These are phyloP conservation scores for Aspergillus proliferans DNA, from an alignment of 2,329 filamentous ascomycete genomes.

Conservation along the genomic window DNA sequence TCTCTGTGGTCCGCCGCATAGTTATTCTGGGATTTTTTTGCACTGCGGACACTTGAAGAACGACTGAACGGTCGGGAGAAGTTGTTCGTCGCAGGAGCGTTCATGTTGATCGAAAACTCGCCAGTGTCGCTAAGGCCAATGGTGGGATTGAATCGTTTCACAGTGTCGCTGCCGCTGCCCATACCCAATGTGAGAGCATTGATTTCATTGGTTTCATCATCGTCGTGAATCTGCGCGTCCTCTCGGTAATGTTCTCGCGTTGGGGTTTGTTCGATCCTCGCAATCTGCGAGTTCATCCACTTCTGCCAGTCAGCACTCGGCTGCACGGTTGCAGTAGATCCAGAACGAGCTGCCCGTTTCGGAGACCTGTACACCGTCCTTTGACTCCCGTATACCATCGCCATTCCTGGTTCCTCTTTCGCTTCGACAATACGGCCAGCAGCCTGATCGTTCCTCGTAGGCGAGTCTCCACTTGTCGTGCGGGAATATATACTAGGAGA, in stretches of 20 bases:
- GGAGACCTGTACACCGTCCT: constrained; percentile 27
- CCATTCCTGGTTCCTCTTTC: constrained; percentile 27
- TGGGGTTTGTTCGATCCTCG: constrained; percentile 22
- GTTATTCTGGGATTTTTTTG: constrained; percentile 10
- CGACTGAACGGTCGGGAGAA: constrained; percentile 34
- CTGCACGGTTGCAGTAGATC: constrained; percentile 6
- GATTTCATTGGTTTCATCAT: constrained; percentile 12
- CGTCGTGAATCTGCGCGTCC: constrained; percentile 29
- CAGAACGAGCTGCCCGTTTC: constrained; percentile 9
- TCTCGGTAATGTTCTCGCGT: constrained; percentile 33
- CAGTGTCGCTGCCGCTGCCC: background rate
- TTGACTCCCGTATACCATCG: constrained; percentile 30
- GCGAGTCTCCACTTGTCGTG: constrained; percentile 30
- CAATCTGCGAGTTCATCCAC: constrained; percentile 34
- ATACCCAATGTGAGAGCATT: background rate
- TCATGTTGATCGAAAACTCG: constrained; percentile 1
- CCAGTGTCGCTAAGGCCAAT: background rate
- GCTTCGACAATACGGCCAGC: constrained; percentile 1
- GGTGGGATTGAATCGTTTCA: background rate
- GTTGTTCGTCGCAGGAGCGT: constrained; percentile 19
- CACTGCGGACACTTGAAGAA: constrained; percentile 23
- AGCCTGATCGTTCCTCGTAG: constrained; percentile 8
- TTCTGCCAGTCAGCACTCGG: constrained; percentile 32
- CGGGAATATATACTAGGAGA: constrained; percentile 42
- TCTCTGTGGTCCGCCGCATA: constrained; percentile 1